Evolutionary conservation across 2,329 filamentous ascomycete genomes (phyloP), one percentile per base, ranked within the genome.

Genomic region (Colletotrichum musicola): DNA sequence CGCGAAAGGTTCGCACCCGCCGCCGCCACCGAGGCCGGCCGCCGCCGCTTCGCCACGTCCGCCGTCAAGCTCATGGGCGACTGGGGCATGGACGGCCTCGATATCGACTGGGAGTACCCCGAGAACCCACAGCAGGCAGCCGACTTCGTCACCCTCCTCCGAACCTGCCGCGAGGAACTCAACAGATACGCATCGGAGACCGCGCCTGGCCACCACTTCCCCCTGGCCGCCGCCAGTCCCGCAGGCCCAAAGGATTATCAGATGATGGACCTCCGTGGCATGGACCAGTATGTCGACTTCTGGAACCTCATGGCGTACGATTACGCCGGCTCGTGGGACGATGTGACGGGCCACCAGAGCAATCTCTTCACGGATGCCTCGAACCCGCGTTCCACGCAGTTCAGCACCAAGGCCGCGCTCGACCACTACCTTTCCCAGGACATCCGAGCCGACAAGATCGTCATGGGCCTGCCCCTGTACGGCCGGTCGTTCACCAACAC

Each of bases 381-480:
- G 16, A 86, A 88, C 73, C 84, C 87, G 0, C 71, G 75, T 1
- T 83, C 84, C 30, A 95, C 93, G 1, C 91, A 91, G 9, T 92
- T 91, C 81, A 91, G 85, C 81, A 92, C 90, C 3, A 83, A 92
- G 57, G 80, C 83, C 42, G 92, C 92, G 4, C 81, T 97, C 27
- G 76, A 82, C 9, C 87, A 87, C 73, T 94, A 94, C 79, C 79
- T 88, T 12, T 75, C 81, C 4, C 81, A 84, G 13, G 89, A 89
- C 9, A 84, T 96, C 9, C 73, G 84, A 0, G 71, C 88, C 0
- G 76, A 80, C 57, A 95, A 95, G 79, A 88, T 97, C 58, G 85
- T 93, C 6, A 79, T 96, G 38, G 93, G 93, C 1, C 86, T 95
- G 81, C 92, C 93, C 0, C 83, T 96, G 1, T 96, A 95, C 75